Base-by-base conservation (phyloP, 2,329 filamentous ascomycete genomes). In the Penicillium brevicompactum region DNA sequence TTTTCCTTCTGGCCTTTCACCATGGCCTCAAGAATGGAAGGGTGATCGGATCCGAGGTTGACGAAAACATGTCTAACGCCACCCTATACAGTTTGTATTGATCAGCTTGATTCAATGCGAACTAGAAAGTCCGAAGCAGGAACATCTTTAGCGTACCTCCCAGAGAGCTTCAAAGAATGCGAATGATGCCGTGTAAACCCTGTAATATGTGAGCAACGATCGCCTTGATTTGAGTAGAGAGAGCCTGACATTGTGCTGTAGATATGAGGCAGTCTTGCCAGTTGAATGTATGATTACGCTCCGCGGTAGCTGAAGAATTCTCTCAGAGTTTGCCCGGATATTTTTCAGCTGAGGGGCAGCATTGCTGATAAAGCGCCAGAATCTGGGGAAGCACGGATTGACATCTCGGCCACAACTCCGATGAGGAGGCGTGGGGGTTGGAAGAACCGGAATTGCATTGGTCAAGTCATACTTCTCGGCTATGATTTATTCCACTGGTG, bases 161-260 rank as follows among this genome's bases (percentile, higher is more conserved):
- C 87, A 91, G 45, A 92, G 77, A 31, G 88, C 87, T 77, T 93
- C 90, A 61, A 93, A 92, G 73, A 93, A 92, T 71, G 89, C 90
- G 66, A 87, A 90, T 0, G 89, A 91, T 11, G 90, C 85, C 8
- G 90, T 92, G 70, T 92, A 81, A 31, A 66, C 67, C 72, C 72
- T 72, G 18, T 5, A 24, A 1, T 47, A 38, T 31, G 32, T 55
- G 37, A 40, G 42, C 11, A 45, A 51, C 48, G 50, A 31, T 30
- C 6, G 21, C 3, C 34, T 41, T 16, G 27, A 21, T 43, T 18
- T 24, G 22, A 3, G 32, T 37, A 14, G 27, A 1, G 7, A 8
- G 21, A 7, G 8, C 11, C 40, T 1, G 46, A 51, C 60, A 46
- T 51, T 43, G 47, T 55, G 55, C 38, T 41, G 18, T 41, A 41